Conservation (phyloP, 805 yeast genomes). For the Saccharomycopsis oosterbeekiorum region DNA sequence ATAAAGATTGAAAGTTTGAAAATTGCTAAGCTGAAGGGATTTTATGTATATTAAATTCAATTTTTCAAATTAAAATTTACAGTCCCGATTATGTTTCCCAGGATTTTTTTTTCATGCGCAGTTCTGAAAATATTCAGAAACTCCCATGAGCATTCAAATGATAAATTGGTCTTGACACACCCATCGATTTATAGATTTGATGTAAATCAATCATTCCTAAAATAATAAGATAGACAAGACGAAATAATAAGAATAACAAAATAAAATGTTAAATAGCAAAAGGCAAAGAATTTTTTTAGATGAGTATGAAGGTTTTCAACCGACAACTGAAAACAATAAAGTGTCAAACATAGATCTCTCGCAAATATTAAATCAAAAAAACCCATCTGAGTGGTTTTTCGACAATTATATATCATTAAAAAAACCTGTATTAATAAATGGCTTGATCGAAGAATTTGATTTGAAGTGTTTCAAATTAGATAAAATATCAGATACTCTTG, state of each 20-base stretch:
- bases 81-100: neutral
- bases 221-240: no score
- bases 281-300: neutral
- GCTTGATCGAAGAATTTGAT: conserved; percentile 29
- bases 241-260: neutral
- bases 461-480: conserved; percentile 27
- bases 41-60: neutral
- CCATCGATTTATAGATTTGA: neutral
- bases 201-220: no score
- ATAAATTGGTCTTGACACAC: neutral
- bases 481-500: conserved; percentile 30
- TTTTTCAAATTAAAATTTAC: no score
- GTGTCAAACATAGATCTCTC: conserved; percentile 14
- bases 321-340: neutral
- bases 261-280: neutral
- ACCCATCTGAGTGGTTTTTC: conserved; percentile 28
- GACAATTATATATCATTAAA: conserved; percentile 31
- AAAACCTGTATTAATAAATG: conserved; percentile 42
- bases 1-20: no score
- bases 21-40: neutral
- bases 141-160: neutral
- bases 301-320: conserved; percentile 6
- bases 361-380: conserved; percentile 19
- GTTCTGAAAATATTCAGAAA: neutral
- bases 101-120: neutral